Evolutionary conservation across 352 stramenopile species (phyloP).

Genomic region (Phytopythium mirpurense): DNA sequence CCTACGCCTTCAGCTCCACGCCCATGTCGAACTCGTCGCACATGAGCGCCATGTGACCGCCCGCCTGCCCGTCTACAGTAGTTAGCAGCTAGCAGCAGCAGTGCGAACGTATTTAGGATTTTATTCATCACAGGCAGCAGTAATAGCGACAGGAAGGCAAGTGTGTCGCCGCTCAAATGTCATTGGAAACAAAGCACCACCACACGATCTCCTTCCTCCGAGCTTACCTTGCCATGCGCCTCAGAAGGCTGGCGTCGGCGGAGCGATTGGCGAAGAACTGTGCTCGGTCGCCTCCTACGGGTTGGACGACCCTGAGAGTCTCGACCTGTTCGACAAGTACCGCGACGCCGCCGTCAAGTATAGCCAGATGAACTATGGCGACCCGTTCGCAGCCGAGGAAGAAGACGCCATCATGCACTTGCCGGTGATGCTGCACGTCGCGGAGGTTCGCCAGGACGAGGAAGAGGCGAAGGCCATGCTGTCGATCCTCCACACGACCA

Average conservation of each 20-base stretch:
- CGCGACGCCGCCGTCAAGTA: slow-evolving; percentile 77
- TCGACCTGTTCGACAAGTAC: slow-evolving; percentile 84
- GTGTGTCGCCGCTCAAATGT: too few relatives aligned
- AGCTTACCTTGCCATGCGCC: too few relatives aligned
- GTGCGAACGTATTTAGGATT: background rate
- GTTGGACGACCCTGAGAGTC: slow-evolving; percentile 69
- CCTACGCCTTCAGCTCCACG: slow-evolving; percentile 17
- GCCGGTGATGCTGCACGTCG: slow-evolving; percentile 84
- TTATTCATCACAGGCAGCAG: too few relatives aligned
- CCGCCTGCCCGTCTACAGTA: background rate
- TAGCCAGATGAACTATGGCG: slow-evolving; percentile 83
- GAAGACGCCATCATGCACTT: slow-evolving; percentile 89
- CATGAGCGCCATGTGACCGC: slow-evolving; percentile 19
- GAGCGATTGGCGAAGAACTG: slow-evolving; percentile 51
- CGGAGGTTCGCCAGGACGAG: slow-evolving; percentile 56
- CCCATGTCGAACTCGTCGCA: slow-evolving; percentile 25
- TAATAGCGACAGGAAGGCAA: too few relatives aligned
- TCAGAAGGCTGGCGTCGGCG: slow-evolving; percentile 71
- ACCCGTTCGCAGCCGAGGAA: slow-evolving; percentile 67
- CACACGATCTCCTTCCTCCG: too few relatives aligned
- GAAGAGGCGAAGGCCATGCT: slow-evolving; percentile 75
- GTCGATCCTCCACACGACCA: slow-evolving; percentile 72
- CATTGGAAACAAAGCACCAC: too few relatives aligned
- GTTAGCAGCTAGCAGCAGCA: too few relatives aligned
- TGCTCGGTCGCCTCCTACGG: slow-evolving; percentile 50